A percentile compares a stretch with the other conserved stretches of the same genome.
Conservation (phyloP, 2,329 filamentous ascomycete genomes). For the Aspergillus cejpii region DNA sequence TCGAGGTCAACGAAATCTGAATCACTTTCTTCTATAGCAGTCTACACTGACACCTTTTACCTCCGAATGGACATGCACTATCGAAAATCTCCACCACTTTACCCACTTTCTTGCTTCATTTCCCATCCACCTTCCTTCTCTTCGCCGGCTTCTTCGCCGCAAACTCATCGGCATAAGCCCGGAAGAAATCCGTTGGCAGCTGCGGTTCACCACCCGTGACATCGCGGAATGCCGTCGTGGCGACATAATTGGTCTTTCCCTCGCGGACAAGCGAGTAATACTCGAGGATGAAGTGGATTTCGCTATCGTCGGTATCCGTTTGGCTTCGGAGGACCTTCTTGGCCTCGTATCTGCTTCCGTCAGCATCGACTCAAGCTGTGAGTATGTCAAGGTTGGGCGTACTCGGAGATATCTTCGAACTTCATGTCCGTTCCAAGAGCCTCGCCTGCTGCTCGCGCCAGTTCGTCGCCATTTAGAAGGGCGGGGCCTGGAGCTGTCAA, state of each 20-base stretch:
- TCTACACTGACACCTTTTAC: too few species aligned
- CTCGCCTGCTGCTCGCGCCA: slow-evolving; percentile 43
- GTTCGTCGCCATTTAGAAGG: slow-evolving; percentile 43
- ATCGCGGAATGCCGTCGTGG: slow-evolving; percentile 47
- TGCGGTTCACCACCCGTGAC: slow-evolving; percentile 45
- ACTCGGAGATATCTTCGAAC: slow-evolving; percentile 45
- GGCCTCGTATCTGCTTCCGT: slow-evolving; percentile 24
- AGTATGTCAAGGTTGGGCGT: slow-evolving; percentile 28
- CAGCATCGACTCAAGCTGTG: slow-evolving; percentile 26
- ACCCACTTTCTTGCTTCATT: background rate
- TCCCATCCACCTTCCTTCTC: slow-evolving; percentile 2
- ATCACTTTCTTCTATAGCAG: too few species aligned
- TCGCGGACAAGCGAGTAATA: slow-evolving; percentile 50
- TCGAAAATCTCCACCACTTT: too few species aligned
- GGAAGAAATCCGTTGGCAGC: slow-evolving; percentile 47
- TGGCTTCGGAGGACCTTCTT: slow-evolving; percentile 36
- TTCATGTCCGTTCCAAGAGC: slow-evolving; percentile 41
- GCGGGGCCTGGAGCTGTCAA: slow-evolving; percentile 40
- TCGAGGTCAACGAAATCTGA: too few species aligned
- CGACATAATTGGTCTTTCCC: slow-evolving; percentile 51
- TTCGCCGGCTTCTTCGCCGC: slow-evolving; percentile 8
- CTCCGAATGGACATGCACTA: too few species aligned
- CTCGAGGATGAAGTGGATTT: slow-evolving; percentile 47
- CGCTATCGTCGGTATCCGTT: slow-evolving; percentile 33
- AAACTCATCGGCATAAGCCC: slow-evolving; percentile 41